Percentiles rank a stretch among this genome's conserved stretches.
Evolutionary conservation across 2,329 filamentous ascomycete species (phyloP).

Genomic region (Davidsoniella virescens): DNA sequence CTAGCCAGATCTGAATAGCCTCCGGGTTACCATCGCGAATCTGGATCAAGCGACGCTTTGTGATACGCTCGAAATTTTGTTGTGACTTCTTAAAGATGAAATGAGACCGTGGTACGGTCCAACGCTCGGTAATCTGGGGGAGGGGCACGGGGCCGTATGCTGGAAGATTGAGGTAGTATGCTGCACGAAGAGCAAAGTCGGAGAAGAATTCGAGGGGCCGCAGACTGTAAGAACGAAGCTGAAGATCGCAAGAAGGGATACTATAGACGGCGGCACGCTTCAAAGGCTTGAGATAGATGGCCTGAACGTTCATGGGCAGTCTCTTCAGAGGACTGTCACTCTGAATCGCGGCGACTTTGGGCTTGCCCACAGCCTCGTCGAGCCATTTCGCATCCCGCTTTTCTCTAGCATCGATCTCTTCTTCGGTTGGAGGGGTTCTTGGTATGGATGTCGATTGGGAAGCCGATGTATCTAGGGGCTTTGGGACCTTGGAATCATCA

Average conservation of each 20-base stretch:
- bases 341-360: too few relatives aligned
- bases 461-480: neutral
- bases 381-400: too few relatives aligned
- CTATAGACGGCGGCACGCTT: conserved; percentile 59
- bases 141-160: conserved; percentile 75
- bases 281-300: conserved; percentile 71
- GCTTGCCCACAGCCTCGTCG: neutral
- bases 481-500: neutral
- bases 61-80: conserved; percentile 93
- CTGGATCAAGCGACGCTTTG: conserved; percentile 70
- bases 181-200: conserved; percentile 86
- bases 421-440: too few relatives aligned
- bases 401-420: too few relatives aligned
- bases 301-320: conserved; percentile 41
- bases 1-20: conserved; percentile 79
- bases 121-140: conserved; percentile 74
- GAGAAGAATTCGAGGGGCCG: conserved; percentile 87
- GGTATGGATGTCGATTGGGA: too few relatives aligned
- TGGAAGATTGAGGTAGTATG: conserved; percentile 81
- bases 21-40: conserved; percentile 85
- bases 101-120: conserved; percentile 77
- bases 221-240: conserved; percentile 78
- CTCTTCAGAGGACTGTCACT: conserved; percentile 1
- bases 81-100: conserved; percentile 97
- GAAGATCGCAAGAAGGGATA: conserved; percentile 75